A percentile compares a stretch with the other conserved stretches of the same genome.
These are phyloP conservation scores for Ustilago cynodontis DNA, from an alignment of 1,284 basidiomycete species.

Conservation along the genomic window DNA sequence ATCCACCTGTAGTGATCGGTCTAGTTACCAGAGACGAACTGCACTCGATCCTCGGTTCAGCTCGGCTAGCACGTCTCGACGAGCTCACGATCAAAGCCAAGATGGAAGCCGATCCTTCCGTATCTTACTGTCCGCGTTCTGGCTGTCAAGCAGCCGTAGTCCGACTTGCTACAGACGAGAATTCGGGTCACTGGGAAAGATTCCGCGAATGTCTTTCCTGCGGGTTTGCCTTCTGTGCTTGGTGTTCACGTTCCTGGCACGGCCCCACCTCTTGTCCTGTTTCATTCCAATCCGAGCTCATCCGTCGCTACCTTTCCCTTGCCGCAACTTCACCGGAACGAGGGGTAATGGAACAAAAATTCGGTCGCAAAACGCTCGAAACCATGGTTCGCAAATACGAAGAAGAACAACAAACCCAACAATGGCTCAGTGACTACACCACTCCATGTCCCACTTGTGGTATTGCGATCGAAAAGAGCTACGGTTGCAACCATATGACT, in stretches of 20 bases:
- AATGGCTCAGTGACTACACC: constrained; percentile 41
- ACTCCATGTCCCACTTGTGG: constrained; percentile 53
- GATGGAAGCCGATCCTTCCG: constrained; percentile 52
- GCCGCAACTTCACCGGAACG: constrained; percentile 21
- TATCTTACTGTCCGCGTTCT: constrained; percentile 48
- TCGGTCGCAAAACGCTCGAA: constrained; percentile 39
- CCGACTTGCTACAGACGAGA: constrained; percentile 41
- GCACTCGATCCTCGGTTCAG: constrained; percentile 20
- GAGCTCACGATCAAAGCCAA: constrained; percentile 41
- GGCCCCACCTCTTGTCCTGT: constrained; percentile 38
- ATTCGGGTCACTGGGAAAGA: constrained; percentile 50
- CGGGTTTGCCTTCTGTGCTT: constrained; percentile 51
- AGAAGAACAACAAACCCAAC: constrained; percentile 47
- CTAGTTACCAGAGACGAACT: constrained; percentile 38
- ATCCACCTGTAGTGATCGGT: constrained; percentile 14
- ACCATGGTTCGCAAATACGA: constrained; percentile 42
- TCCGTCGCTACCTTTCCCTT: constrained; percentile 35
- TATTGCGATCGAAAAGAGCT: constrained; percentile 49
- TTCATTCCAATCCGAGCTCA: constrained; percentile 43
- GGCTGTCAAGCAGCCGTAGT: constrained; percentile 46
- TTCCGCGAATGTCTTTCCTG: constrained; percentile 52
- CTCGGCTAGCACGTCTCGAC: constrained; percentile 32
- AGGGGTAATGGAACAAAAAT: constrained; percentile 33
- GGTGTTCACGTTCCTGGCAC: constrained; percentile 55
- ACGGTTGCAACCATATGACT: constrained; percentile 58